phyloP scores from a whole-genome alignment of 345 rosid species.

The Mercurialis annua region DNA sequence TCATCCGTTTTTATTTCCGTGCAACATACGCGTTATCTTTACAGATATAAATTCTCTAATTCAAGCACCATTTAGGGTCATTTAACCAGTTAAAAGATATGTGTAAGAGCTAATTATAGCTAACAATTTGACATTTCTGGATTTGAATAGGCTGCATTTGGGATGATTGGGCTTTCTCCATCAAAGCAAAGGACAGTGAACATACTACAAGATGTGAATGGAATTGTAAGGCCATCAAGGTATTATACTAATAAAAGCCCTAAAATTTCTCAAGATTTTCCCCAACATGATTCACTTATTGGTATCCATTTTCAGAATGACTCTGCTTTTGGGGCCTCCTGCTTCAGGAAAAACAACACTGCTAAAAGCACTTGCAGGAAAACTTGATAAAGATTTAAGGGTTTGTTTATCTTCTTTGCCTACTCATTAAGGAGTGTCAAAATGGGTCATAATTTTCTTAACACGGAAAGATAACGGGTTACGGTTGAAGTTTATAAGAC shows the following conservation, averaged over 20 bases:
- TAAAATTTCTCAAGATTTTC: too few relatives aligned
- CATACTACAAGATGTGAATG: slow-evolving; percentile 37
- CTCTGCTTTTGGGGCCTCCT: slow-evolving; percentile 46
- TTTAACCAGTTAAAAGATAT: too few relatives aligned
- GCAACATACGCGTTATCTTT: too few relatives aligned
- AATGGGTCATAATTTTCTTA: too few relatives aligned
- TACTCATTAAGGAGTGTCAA: not conserved
- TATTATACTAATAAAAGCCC: not conserved
- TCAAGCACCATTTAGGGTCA: too few relatives aligned
- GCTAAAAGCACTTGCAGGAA: slow-evolving; percentile 40
- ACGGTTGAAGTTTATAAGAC: too few relatives aligned
- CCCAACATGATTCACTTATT: too few relatives aligned
- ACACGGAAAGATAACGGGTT: too few relatives aligned
- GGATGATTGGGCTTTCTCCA: slow-evolving; percentile 30
- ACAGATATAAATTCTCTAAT: too few relatives aligned
- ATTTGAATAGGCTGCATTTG: slow-evolving; percentile 26
- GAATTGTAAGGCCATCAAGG: slow-evolving; percentile 42
- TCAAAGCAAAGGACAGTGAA: slow-evolving; percentile 39
- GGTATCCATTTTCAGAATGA: slow-evolving; percentile 24
- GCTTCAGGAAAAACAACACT: slow-evolving; percentile 41
- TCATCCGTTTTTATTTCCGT: too few relatives aligned
- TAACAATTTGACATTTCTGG: not conserved
- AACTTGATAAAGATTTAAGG: slow-evolving; percentile 29
- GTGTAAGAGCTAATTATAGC: not conserved
- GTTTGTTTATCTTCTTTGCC: slow-evolving; percentile 15